Evolutionary conservation across 305 asterid species (phyloP).

Genomic region (Solanum hybrid): DNA sequence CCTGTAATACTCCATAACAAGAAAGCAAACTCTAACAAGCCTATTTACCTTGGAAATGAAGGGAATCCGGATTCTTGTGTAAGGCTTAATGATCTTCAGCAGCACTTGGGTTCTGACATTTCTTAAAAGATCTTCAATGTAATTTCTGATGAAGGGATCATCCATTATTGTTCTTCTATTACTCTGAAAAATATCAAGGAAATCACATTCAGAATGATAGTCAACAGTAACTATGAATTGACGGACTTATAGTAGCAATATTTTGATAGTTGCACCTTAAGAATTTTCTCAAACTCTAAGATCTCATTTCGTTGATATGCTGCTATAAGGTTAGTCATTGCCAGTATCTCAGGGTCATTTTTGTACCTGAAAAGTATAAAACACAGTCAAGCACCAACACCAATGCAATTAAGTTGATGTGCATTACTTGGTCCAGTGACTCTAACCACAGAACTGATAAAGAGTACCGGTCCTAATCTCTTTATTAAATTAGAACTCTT

Average conservation of each 20-base stretch:
- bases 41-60: conserved; percentile 74
- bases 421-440: not conserved
- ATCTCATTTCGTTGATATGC: conserved; percentile 96
- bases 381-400: conserved; percentile 2
- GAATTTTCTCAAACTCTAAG: conserved; percentile 88
- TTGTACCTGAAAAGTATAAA: conserved; percentile 51
- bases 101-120: conserved; percentile 93
- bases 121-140: conserved; percentile 95
- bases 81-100: conserved; percentile 93
- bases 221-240: not conserved
- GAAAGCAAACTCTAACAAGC: not conserved
- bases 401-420: not conserved
- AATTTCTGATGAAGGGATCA: conserved; percentile 84
- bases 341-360: conserved; percentile 93
- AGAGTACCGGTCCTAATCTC: not conserved
- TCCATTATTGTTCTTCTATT: conserved; percentile 97
- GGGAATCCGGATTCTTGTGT: conserved; percentile 88
- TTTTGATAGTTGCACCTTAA: conserved; percentile 47
- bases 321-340: conserved; percentile 93
- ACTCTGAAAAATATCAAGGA: conserved; percentile 42
- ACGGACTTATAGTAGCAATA: not conserved
- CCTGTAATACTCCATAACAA: not conserved
- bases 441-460: not conserved
- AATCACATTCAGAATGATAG: not conserved
- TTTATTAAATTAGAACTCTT: not conserved